phyloP scores from a whole-genome alignment of 2,329 filamentous ascomycete genomes.

The Ceratocystis alfenasii region DNA sequence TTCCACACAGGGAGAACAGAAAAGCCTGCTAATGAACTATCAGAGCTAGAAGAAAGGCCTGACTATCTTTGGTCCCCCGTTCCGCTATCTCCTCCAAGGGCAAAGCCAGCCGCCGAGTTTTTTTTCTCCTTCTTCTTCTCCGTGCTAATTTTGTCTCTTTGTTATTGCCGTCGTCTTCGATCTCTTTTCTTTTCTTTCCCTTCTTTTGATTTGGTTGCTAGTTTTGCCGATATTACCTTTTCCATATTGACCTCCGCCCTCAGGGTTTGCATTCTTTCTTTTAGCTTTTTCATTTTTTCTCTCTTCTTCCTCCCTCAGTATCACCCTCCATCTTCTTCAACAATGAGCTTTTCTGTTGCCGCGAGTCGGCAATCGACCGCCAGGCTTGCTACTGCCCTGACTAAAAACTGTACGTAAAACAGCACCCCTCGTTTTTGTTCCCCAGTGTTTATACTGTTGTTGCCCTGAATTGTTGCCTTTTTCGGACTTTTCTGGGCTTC shows the following conservation, averaged over 20 bases:
- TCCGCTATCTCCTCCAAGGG: not conserved
- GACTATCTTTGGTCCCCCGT: not conserved
- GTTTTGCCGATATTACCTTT: too few relatives aligned
- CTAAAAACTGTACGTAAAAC: constrained; percentile 9
- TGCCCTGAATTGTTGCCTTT: not conserved
- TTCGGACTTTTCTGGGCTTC: not conserved
- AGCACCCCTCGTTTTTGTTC: not conserved
- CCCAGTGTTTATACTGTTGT: not conserved
- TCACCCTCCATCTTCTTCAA: constrained; percentile 17
- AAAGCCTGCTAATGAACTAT: not conserved
- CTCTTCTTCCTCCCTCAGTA: not conserved
- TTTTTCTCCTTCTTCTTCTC: constrained; percentile 1
- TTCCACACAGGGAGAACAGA: not conserved
- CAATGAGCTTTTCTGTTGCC: constrained; percentile 19
- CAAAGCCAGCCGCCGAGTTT: constrained; percentile 1
- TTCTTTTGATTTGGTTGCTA: too few relatives aligned
- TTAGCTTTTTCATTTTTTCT: not conserved
- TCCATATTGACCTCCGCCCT: too few relatives aligned
- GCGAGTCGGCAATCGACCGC: constrained; percentile 20
- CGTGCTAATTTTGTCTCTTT: not conserved
- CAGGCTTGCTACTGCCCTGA: constrained; percentile 4
- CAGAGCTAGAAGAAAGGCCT: not conserved
- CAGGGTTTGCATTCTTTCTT: not conserved
- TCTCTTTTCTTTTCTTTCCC: not conserved
- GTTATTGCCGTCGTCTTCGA: not conserved